Conservation (phyloP, 2,329 filamentous ascomycete species). For the Fusarium sp. region DNA sequence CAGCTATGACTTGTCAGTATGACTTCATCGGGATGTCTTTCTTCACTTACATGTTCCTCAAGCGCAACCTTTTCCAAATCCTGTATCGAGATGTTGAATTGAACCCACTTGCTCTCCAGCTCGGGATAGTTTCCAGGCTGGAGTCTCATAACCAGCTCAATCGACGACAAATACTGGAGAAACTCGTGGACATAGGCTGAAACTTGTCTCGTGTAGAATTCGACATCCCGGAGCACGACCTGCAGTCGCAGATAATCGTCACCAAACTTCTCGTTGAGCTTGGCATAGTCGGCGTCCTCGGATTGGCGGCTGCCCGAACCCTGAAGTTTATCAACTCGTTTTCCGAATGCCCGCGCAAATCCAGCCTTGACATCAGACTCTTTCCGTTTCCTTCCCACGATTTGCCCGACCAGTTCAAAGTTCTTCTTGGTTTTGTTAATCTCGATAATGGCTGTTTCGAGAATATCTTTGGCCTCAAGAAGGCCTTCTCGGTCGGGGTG, state of each 20-base stretch:
- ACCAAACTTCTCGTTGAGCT: conserved; percentile 86
- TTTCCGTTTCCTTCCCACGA: conserved; percentile 86
- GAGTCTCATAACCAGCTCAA: conserved; percentile 83
- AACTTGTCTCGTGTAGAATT: conserved; percentile 88
- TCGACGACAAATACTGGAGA: conserved; percentile 81
- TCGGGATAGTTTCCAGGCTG: conserved; percentile 82
- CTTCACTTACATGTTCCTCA: conserved; percentile 79
- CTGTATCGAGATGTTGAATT: conserved; percentile 86
- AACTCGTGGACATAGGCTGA: conserved; percentile 85
- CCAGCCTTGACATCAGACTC: conserved; percentile 89
- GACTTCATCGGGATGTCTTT: neutral
- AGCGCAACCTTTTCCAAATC: conserved; percentile 87
- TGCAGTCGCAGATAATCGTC: conserved; percentile 94
- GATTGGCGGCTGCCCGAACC: conserved; percentile 69
- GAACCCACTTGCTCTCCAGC: conserved; percentile 93
- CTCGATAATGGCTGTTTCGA: conserved; percentile 79
- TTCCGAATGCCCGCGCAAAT: conserved; percentile 89
- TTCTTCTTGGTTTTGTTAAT: conserved; percentile 98
- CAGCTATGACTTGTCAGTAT: conserved; percentile 54
- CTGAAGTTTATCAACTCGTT: conserved; percentile 86
- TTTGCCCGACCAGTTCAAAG: conserved; percentile 90
- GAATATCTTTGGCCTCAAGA: conserved; percentile 59
- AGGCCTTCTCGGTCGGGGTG: conserved; percentile 85
- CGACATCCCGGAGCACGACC: conserved; percentile 92
- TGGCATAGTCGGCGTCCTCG: conserved; percentile 85